These are phyloP conservation scores for Coemansia reversa DNA, from an alignment of 192 early-diverging fungal genomes.

Conservation along the genomic window DNA sequence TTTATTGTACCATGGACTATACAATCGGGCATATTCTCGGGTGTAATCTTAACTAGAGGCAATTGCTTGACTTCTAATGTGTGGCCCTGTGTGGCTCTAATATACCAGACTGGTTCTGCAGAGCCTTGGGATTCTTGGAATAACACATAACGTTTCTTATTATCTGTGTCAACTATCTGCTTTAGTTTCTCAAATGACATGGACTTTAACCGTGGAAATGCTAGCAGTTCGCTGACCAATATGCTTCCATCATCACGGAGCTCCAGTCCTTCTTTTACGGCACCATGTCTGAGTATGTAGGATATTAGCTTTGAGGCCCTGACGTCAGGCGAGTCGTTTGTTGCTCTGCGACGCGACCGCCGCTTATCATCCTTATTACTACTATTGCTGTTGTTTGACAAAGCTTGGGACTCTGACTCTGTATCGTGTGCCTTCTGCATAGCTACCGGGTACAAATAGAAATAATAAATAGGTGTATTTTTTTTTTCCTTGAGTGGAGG, in stretches of 20 bases:
- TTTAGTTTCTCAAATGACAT: constrained; percentile 65
- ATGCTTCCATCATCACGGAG: constrained; percentile 80
- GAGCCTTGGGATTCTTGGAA: constrained; percentile 23
- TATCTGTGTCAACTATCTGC: constrained; percentile 68
- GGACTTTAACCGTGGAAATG: constrained; percentile 57
- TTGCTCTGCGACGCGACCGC: background rate
- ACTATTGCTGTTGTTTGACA: background rate
- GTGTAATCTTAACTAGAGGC: constrained; percentile 33
- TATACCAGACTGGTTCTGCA: constrained; percentile 52
- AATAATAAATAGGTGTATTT: constrained; percentile 2
- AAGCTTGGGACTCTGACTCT: background rate
- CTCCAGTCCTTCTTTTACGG: constrained; percentile 68
- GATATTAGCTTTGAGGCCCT: constrained; percentile 75
- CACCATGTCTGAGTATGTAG: constrained; percentile 83
- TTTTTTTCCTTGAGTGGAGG: constrained; percentile 1
- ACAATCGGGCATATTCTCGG: constrained; percentile 21
- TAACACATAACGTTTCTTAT: constrained; percentile 80
- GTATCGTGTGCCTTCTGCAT: background rate
- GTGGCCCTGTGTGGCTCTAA: constrained; percentile 90
- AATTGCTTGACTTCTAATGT: constrained; percentile 51
- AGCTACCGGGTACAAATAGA: background rate
- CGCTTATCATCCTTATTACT: background rate
- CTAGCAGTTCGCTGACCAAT: constrained; percentile 61
- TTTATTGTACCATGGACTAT: constrained; percentile 40
- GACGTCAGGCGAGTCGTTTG: constrained; percentile 45